Evolutionary conservation across 2,329 filamentous ascomycete species (phyloP).

Genomic region (Leptoxyphium fumago): DNA sequence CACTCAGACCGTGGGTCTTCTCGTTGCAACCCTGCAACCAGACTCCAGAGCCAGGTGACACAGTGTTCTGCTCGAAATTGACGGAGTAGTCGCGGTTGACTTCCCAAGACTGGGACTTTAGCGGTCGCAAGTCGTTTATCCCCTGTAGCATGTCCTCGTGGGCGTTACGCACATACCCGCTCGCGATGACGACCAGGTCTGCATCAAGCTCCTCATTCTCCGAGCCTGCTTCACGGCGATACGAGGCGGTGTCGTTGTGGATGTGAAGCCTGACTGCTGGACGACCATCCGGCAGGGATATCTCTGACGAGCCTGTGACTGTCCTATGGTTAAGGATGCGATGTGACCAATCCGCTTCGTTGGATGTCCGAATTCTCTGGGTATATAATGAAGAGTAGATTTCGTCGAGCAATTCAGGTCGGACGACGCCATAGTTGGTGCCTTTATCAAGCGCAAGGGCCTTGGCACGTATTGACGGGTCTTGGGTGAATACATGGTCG

Average conservation of each 20-base stretch:
- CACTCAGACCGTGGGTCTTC: slow-evolving; percentile 66
- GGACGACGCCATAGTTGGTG: slow-evolving; percentile 91
- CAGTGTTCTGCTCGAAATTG: slow-evolving; percentile 50
- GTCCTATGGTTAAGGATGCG: slow-evolving; percentile 58
- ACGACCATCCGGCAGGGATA: slow-evolving; percentile 1
- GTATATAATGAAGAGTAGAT: slow-evolving; percentile 81
- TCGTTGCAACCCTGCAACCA: slow-evolving; percentile 95
- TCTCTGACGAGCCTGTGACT: slow-evolving; percentile 40
- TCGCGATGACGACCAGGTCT: slow-evolving; percentile 73
- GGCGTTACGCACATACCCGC: slow-evolving; percentile 65
- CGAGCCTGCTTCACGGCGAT: slow-evolving; percentile 16
- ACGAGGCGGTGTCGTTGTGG: slow-evolving; percentile 33
- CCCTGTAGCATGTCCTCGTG: slow-evolving; percentile 61
- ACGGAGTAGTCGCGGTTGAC: slow-evolving; percentile 70
- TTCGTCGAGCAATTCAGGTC: slow-evolving; percentile 75
- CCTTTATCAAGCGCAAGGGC: slow-evolving; percentile 56
- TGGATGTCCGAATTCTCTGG: slow-evolving; percentile 56
- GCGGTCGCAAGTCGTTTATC: slow-evolving; percentile 36
- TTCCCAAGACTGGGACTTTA: slow-evolving; percentile 39
- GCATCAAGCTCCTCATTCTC: slow-evolving; percentile 53
- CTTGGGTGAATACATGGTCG: slow-evolving; percentile 57
- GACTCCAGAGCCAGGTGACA: slow-evolving; percentile 61
- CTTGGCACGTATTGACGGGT: slow-evolving; percentile 45
- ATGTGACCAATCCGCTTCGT: slow-evolving; percentile 66
- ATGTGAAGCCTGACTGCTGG: slow-evolving; percentile 44